These are phyloP conservation scores for Hypomontagnella monticulosa DNA, from an alignment of 495 filamentous ascomycete genomes.

Conservation along the genomic window DNA sequence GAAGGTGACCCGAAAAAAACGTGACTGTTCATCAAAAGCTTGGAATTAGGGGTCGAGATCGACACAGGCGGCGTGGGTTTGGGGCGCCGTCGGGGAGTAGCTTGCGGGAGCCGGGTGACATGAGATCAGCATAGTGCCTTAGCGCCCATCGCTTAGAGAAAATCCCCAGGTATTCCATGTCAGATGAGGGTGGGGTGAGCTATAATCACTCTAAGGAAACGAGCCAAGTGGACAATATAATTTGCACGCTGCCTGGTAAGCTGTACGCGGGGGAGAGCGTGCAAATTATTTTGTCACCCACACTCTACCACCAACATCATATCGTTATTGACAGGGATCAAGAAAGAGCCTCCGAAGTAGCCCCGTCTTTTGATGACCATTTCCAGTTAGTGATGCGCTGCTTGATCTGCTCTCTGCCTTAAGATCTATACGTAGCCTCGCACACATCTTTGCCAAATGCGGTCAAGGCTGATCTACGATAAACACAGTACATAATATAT, in stretches of 20 bases:
- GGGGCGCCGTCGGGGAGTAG: conserved; percentile 37
- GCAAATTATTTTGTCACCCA: conserved; percentile 31
- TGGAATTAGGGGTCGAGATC: conserved; percentile 44
- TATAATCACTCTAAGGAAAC: conserved; percentile 31
- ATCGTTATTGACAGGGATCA: conserved; percentile 35
- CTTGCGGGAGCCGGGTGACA: conserved; percentile 42
- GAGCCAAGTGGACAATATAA: conserved; percentile 25
- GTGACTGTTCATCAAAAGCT: conserved; percentile 37
- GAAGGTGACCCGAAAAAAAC: conserved; percentile 40
- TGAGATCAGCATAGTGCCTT: conserved; percentile 47
- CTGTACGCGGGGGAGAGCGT: conserved; percentile 28
- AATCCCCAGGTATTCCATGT: conserved; percentile 39
- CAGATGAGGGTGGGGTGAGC: conserved; percentile 39
- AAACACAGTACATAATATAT: background rate
- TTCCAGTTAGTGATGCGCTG: conserved; percentile 26
- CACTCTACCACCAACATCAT: conserved; percentile 21
- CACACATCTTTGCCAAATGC: conserved; percentile 16
- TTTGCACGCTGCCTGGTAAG: conserved; percentile 23
- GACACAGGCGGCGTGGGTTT: conserved; percentile 40
- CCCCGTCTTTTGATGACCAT: conserved; percentile 32
- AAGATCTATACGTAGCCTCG: conserved; percentile 8
- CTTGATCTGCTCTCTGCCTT: conserved; percentile 15
- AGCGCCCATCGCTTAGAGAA: conserved; percentile 45
- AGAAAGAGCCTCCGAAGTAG: conserved; percentile 44
- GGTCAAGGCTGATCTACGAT: conserved; percentile 16